These are phyloP conservation scores for Halophytophthora polymorphica DNA, from an alignment of 352 stramenopile species.

Conservation along the genomic window DNA sequence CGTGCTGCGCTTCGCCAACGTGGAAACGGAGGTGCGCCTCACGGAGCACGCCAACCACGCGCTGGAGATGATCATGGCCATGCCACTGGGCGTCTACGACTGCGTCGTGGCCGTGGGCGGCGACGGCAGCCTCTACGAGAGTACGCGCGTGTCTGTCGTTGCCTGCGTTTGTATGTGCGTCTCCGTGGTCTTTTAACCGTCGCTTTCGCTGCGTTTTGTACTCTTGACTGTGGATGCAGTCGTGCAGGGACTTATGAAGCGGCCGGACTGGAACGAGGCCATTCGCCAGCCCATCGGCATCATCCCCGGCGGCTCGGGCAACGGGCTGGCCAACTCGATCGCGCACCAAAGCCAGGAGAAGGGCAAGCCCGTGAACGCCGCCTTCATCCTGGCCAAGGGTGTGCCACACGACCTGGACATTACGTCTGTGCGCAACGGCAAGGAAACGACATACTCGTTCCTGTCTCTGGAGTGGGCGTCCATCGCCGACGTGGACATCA, in stretches of 20 bases:
- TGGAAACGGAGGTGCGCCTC: constrained; percentile 42
- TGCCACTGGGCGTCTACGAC: constrained; percentile 57
- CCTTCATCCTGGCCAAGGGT: constrained; percentile 69
- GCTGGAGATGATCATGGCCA: constrained; percentile 43
- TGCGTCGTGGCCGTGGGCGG: constrained; percentile 67
- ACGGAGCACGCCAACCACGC: constrained; percentile 49
- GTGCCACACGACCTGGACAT: constrained; percentile 63
- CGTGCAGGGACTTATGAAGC: constrained; percentile 72
- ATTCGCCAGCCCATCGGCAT: constrained; percentile 66
- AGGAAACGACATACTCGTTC: constrained; percentile 72
- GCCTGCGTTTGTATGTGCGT: background rate
- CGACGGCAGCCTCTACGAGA: constrained; percentile 66
- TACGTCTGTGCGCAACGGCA: constrained; percentile 52
- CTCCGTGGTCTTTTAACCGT: constrained; percentile 2
- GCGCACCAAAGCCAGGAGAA: constrained; percentile 46
- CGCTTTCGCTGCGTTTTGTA: no score
- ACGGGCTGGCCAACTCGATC: constrained; percentile 67
- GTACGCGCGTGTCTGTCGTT: constrained; percentile 20
- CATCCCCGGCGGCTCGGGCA: constrained; percentile 59
- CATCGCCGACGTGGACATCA: constrained; percentile 80
- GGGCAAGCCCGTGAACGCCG: constrained; percentile 46
- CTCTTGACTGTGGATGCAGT: no score
- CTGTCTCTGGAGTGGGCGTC: constrained; percentile 80
- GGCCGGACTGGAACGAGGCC: constrained; percentile 61
- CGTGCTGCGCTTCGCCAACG: constrained; percentile 48